Percentiles rank a stretch among this genome's conserved stretches.
Conservation (phyloP, 2,329 filamentous ascomycete genomes). For the Colletotrichum coccodes region DNA sequence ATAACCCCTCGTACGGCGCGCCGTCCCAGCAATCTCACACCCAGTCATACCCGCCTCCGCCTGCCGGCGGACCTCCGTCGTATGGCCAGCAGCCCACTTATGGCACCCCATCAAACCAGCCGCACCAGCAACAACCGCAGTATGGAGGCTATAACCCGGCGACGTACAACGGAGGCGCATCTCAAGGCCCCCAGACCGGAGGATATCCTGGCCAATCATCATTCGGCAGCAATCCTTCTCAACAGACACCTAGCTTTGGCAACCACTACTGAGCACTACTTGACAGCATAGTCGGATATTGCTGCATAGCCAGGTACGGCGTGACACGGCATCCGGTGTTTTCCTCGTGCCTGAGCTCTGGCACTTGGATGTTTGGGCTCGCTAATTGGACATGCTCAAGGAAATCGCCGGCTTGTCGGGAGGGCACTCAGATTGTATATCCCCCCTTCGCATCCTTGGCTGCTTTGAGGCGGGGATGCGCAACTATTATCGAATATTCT, state of each 20-base stretch:
- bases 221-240: slow-evolving; percentile 31
- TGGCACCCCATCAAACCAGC: slow-evolving; percentile 31
- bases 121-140: slow-evolving; percentile 30
- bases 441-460: background rate
- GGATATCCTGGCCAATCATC: slow-evolving; percentile 45
- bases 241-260: slow-evolving; percentile 33
- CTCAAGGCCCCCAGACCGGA: slow-evolving; percentile 41
- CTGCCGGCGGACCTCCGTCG: slow-evolving; percentile 23
- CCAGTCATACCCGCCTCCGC: slow-evolving; percentile 36
- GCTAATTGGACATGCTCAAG: background rate
- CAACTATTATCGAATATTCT: background rate
- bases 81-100: slow-evolving; percentile 34
- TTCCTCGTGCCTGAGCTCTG: background rate
- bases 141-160: slow-evolving; percentile 42
- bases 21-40: slow-evolving; percentile 31
- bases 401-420: background rate
- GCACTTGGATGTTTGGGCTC: background rate
- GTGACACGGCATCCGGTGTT: background rate
- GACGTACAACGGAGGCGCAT: slow-evolving; percentile 40
- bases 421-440: slow-evolving; percentile 1
- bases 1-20: slow-evolving; percentile 30
- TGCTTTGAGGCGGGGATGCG: background rate
- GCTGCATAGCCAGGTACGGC: background rate
- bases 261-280: slow-evolving; percentile 27
- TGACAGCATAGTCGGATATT: background rate